These are phyloP conservation scores for Globisporangium iwayamae DNA, from an alignment of 352 stramenopile species.

Conservation along the genomic window DNA sequence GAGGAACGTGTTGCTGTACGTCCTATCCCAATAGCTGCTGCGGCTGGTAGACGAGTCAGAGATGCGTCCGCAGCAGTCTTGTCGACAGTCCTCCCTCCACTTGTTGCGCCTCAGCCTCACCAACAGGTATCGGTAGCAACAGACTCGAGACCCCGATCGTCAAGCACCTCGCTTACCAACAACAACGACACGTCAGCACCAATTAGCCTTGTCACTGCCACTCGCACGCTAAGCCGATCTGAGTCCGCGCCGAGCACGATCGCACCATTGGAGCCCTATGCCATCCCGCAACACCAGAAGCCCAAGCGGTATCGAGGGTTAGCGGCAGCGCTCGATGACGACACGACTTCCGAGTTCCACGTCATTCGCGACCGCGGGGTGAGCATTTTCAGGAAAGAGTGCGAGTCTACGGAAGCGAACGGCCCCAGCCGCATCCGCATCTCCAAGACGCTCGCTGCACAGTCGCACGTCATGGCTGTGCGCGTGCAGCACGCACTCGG, in stretches of 20 bases:
- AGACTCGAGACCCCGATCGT: background rate
- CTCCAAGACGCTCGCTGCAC: slow-evolving; percentile 31
- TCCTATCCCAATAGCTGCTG: background rate
- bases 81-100: background rate
- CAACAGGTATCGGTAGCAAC: background rate
- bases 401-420: slow-evolving; percentile 25
- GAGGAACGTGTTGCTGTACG: too few relatives aligned
- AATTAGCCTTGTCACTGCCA: background rate
- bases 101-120: background rate
- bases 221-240: slow-evolving; percentile 23
- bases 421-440: slow-evolving; percentile 39
- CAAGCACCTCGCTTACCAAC: background rate
- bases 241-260: slow-evolving; percentile 46
- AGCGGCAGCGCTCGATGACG: slow-evolving; percentile 26
- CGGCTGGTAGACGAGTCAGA: background rate
- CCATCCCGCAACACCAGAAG: slow-evolving; percentile 15
- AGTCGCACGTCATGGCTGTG: slow-evolving; percentile 38
- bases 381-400: slow-evolving; percentile 54
- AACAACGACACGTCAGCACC: background rate
- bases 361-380: slow-evolving; percentile 34
- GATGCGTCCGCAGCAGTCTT: background rate
- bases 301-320: slow-evolving; percentile 45
- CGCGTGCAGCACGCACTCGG: slow-evolving; percentile 40
- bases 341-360: slow-evolving; percentile 26
- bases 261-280: slow-evolving; percentile 9